Evolutionary conservation across 495 filamentous ascomycete species (phyloP).

Genomic region (Clavariopsis aquatica): DNA sequence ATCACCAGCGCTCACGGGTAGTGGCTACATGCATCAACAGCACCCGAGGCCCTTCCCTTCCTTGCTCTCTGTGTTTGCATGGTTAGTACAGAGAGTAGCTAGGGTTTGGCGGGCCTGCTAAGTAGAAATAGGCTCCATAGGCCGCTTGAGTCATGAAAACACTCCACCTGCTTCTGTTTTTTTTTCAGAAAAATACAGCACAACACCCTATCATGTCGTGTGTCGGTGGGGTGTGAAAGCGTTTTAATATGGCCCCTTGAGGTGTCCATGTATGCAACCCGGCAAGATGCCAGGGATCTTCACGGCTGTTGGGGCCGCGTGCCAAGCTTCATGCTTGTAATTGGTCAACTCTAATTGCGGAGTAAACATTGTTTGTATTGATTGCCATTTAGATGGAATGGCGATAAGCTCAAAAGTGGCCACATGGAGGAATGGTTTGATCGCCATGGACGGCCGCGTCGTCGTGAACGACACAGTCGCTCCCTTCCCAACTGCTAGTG

Average conservation of each 20-base stretch:
- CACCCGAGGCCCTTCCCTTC: too few species aligned
- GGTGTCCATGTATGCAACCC: not conserved
- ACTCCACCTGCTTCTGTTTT: too few species aligned
- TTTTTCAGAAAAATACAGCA: too few species aligned
- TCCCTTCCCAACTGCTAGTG: too few species aligned
- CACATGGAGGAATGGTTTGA: not conserved
- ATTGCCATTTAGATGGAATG: not conserved
- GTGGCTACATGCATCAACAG: not conserved
- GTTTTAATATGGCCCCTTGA: not conserved
- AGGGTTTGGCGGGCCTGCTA: too few species aligned
- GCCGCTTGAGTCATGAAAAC: too few species aligned
- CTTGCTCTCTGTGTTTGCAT: too few species aligned
- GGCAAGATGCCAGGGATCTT: conserved; percentile 4
- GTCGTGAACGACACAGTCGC: too few species aligned
- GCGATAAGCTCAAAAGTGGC: not conserved
- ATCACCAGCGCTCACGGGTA: not conserved
- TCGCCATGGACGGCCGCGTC: too few species aligned
- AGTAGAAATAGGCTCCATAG: too few species aligned
- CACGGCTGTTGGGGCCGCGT: not conserved
- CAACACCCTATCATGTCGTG: conserved; percentile 3
- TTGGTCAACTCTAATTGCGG: not conserved
- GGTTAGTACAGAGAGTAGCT: too few species aligned
- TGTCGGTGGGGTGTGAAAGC: not conserved
- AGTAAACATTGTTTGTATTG: not conserved
- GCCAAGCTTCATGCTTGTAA: not conserved